Base-by-base conservation (phyloP, 768 basidiomycete genomes). In the Mycena vitilis region DNA sequence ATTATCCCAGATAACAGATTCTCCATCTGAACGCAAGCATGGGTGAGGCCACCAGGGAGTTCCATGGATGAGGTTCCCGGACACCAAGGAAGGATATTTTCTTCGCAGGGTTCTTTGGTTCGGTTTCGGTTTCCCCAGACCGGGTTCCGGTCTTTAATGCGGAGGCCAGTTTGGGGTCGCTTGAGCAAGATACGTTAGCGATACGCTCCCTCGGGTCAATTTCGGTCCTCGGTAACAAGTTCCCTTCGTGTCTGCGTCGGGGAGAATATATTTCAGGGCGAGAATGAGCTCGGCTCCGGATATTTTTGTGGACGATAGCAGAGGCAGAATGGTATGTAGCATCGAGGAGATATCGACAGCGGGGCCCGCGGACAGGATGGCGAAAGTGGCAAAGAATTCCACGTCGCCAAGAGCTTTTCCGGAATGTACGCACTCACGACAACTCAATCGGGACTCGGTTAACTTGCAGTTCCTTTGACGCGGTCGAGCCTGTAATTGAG, bases 41-140 rank as follows among this genome's bases (percentile, higher is more conserved):
- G 66, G 38, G 44, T 45, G 38, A 61, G 49, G 13, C 60, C 9
- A 37, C 60, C 40, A 66, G 61, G 69, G 59, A 57, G 13, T 25
- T 20, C 55, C 56, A 42, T 67, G 45, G 65, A 23, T 34, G 25
- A 68, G 66, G 48, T 62, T 55, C 59, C 52, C 57, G 58, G 42
- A 57, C 58, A 53, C 66, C 66, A 60, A 63, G 63, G 70, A 60
- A 65, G 64, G 49, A n/a, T 25, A 40, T 54, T 36, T 48, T 12
- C 15, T 68, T 68, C 70, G 51, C 70, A 60, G 57, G 68, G 38
- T 49, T 34, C 20, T 51, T 37, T 55, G 47, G 66, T 48, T 65
- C 48, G 51, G 57, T 30, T 9, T 71, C 70, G 70, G 66, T 68
- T 71, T 65, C 58, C 56, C 52, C 66, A 68, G 36, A 68, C 70